These are phyloP conservation scores for Clarireedia monteithiana DNA, from an alignment of 2,329 filamentous ascomycete genomes.

Conservation along the genomic window DNA sequence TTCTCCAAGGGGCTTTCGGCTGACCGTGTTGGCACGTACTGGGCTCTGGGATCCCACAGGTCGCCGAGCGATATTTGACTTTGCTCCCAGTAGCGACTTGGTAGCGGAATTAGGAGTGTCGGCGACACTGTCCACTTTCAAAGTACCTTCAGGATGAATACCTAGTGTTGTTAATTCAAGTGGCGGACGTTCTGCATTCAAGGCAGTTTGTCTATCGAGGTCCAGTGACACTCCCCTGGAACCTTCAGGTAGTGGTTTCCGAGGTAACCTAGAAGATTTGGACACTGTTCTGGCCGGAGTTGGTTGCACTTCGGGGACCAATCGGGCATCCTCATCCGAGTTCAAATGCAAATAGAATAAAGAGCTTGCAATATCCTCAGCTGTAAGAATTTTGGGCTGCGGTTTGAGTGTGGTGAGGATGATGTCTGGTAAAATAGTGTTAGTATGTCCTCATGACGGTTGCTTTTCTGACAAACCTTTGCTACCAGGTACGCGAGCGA, in stretches of 20 bases:
- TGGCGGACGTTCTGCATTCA: background rate
- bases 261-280: slow-evolving; percentile 22
- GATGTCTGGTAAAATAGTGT: slow-evolving; percentile 15
- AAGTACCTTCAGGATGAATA: background rate
- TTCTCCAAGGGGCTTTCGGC: slow-evolving; percentile 16
- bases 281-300: background rate
- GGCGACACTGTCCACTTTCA: background rate
- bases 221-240: slow-evolving; percentile 21
- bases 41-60: slow-evolving; percentile 9
- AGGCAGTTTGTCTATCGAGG: slow-evolving; percentile 4
- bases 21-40: slow-evolving; percentile 6
- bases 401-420: slow-evolving; percentile 80
- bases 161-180: slow-evolving; percentile 1
- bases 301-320: slow-evolving; percentile 27
- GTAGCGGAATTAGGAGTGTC: background rate
- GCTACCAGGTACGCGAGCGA: slow-evolving; percentile 86
- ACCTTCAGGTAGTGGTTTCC: slow-evolving; percentile 26
- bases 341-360: slow-evolving; percentile 88
- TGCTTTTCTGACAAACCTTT: slow-evolving; percentile 50
- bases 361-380: slow-evolving; percentile 76
- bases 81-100: slow-evolving; percentile 3
- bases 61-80: slow-evolving; percentile 17
- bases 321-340: slow-evolving; percentile 46
- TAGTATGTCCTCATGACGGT: background rate
- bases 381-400: slow-evolving; percentile 78